Evolutionary conservation across 164 flowering plant species (phyloP), one percentile per base, ranked within the genome.

Genomic region (Liriodendron chinense): DNA sequence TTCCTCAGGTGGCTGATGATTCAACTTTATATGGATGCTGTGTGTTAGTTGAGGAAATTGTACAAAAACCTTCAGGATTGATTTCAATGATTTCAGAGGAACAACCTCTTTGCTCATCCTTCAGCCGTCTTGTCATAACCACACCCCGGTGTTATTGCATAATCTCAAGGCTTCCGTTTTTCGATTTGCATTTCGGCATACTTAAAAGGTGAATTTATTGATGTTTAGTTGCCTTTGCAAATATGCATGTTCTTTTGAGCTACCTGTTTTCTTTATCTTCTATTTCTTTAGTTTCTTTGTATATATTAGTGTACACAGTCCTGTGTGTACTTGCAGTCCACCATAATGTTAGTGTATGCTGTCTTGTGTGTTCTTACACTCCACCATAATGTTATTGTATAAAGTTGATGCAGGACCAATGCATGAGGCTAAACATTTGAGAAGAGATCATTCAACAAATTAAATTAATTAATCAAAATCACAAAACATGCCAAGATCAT

Each of bases 61-160:
- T 96, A 21, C 94, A 94, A 67, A 91, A 86, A 72, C 94, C 98
- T 22, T 92, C 97, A 21, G 87, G 96, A 69, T 84, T 94, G 86
- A 87, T 96, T 84, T 92, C 99, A 20, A 78, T 88, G 83, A 82
- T 91, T 72, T 81, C 90, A 18, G 92, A 87, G 56, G 89, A 82
- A 75, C 86, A 84, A 75, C 81, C 90, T 72, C 22, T 61, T 34
- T 72, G 21, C 74, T 79, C 88, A 6, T 78, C 90, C 59, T 72
- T 87, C 75, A 85, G 92, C 66, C 98, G 97, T 69, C 86, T 85
- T 72, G 77, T 90, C 56, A 84, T 96, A 76, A 91, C 96, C 26
- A 92, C 99, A n/a, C 87, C 86, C 22, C 92, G 99, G 65, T 96
- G 99, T 82, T 94, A 96, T 80, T 96, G 99, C 92, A 90, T 96